These are phyloP conservation scores for Teratosphaeria zuluensis DNA, from an alignment of 2,329 filamentous ascomycete genomes.

Conservation along the genomic window DNA sequence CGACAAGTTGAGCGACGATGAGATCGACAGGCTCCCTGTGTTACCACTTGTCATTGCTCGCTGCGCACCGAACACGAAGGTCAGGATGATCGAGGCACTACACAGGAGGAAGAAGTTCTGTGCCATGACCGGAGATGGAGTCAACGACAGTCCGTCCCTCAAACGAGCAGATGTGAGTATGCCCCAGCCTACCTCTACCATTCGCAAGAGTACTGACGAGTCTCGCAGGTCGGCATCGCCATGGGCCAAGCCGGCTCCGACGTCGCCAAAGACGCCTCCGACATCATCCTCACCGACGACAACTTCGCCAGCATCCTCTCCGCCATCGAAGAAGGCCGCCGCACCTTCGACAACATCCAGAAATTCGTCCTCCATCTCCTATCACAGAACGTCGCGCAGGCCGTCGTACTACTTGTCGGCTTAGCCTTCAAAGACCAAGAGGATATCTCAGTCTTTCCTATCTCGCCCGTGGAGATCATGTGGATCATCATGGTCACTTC, in stretches of 20 bases:
- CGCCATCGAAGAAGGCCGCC: conserved; percentile 70
- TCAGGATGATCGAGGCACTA: conserved; percentile 81
- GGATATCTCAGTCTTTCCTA: conserved; percentile 71
- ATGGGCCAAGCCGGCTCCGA: conserved; percentile 72
- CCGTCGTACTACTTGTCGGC: conserved; percentile 69
- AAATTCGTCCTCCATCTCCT: conserved; percentile 85
- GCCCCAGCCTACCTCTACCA: not conserved
- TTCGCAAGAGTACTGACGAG: not conserved
- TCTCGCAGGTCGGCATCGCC: conserved; percentile 52
- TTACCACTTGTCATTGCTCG: conserved; percentile 74
- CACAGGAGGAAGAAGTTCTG: conserved; percentile 67
- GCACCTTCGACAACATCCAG: conserved; percentile 84
- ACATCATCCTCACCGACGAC: conserved; percentile 81
- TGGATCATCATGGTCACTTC: conserved; percentile 95
- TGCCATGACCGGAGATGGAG: conserved; percentile 83
- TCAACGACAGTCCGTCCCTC: conserved; percentile 76
- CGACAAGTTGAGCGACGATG: conserved; percentile 43
- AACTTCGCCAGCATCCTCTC: conserved; percentile 81
- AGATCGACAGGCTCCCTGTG: conserved; percentile 65
- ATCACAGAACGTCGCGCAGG: conserved; percentile 90
- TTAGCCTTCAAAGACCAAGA: conserved; percentile 67
- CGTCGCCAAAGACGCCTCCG: conserved; percentile 71
- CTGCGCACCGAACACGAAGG: conserved; percentile 78
- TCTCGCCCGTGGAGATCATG: conserved; percentile 76
- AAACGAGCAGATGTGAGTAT: conserved; percentile 63